These are phyloP conservation scores for Talaromyces sp. DNA, from an alignment of 2,329 filamentous ascomycete genomes.

Conservation along the genomic window DNA sequence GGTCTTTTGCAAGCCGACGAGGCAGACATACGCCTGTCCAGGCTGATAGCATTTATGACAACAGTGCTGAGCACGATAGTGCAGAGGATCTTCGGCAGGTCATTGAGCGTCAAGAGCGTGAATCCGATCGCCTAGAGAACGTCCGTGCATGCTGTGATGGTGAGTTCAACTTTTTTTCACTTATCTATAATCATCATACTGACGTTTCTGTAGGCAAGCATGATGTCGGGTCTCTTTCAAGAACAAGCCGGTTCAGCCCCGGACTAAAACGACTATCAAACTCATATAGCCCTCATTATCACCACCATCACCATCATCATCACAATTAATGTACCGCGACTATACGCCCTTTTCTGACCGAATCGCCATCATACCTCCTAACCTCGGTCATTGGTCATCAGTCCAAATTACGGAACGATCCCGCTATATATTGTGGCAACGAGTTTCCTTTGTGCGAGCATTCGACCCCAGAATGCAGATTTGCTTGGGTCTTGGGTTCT, in stretches of 20 bases:
- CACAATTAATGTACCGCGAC: constrained; percentile 1
- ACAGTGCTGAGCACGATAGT: constrained; percentile 60
- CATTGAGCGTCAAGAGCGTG: constrained; percentile 64
- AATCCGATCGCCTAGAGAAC: constrained; percentile 82
- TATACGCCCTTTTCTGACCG: background rate
- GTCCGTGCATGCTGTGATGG: constrained; percentile 97
- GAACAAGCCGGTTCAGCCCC: constrained; percentile 42
- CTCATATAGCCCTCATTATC: constrained; percentile 26
- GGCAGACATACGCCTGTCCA: constrained; percentile 37
- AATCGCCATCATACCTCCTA: constrained; percentile 4
- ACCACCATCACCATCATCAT: constrained; percentile 11
- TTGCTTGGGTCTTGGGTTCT: constrained; percentile 12
- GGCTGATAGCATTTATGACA: constrained; percentile 31
- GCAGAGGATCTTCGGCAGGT: constrained; percentile 78
- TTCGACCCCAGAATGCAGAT: constrained; percentile 6
- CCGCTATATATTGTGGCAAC: constrained; percentile 20
- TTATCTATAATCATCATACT: constrained; percentile 9
- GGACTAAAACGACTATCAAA: constrained; percentile 36
- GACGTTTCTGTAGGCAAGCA: constrained; percentile 59
- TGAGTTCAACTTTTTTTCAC: constrained; percentile 48
- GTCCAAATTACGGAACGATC: constrained; percentile 12
- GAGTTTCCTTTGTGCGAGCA: constrained; percentile 25
- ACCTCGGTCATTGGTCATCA: constrained; percentile 10
- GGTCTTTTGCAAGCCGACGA: constrained; percentile 50
- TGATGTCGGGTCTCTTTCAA: constrained; percentile 55